Evolutionary conservation across 495 filamentous ascomycete genomes (phyloP), one percentile per base, ranked within the genome.

Genomic region (Penicillium cinerascens): DNA sequence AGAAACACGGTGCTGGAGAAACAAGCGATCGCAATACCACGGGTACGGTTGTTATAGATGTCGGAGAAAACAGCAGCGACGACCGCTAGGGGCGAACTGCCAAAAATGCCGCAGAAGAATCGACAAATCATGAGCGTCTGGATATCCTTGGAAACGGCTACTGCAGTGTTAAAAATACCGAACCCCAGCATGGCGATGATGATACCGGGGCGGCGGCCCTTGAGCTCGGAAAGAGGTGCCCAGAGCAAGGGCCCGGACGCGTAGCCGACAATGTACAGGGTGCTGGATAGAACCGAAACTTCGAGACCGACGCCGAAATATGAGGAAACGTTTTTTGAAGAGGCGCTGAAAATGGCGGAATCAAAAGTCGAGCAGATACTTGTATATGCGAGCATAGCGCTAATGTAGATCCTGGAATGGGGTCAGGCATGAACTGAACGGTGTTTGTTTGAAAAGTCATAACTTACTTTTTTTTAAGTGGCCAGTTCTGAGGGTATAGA

Each of bases 41-140:
- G 82, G 6, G 82, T 85, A 13, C 82, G 78, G 64, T 92, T 90
- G 65, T 87, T 79, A 60, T 89, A 93, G 77, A 96, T 91, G 67
- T 97, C 92, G 6, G 87, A 86, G 73, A 95, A 95, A 33, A 96
- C 81, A 37, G 92, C 92, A 7, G 86, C 91, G 1, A 96, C 89
- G 37, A 97, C 87, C 17, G 91, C 85, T 8, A 97, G 67, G 0
- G 92, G 90, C 60, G 83, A 88, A 54, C 64, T 64, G 1, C 79
- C 80, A 58, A 87, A 88, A 38, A 88, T 73, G 1, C 82, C 86
- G 6, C 75, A 70, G 55, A 86, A 88, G 65, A 88, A 89, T 3
- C 86, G 70, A n/a, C 78, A 83, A 39, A 88, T 65, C 61, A 82
- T 69, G 21, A 82, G 41, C 0, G 79, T 82, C 45, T 83, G 74